Evolutionary conservation across 768 basidiomycete genomes (phyloP).

Genomic region (Mycena crocata): DNA sequence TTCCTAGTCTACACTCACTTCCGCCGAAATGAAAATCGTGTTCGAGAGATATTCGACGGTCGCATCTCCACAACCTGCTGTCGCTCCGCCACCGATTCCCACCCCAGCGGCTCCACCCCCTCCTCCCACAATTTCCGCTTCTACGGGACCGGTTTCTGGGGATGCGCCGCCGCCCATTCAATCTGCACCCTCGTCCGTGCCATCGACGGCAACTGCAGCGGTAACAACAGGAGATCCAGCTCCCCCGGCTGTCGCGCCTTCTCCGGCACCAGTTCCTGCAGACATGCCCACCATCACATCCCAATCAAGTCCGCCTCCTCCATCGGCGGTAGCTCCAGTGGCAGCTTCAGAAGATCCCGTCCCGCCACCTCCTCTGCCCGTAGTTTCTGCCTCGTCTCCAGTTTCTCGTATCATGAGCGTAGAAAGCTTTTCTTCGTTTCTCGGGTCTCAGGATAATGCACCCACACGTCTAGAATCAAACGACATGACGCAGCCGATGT

Average conservation of each 20-base stretch:
- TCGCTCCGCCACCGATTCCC: not conserved
- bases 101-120: constrained; percentile 1
- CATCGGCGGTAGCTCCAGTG: too few species aligned
- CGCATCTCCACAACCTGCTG: not conserved
- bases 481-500: constrained; percentile 78
- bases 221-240: not conserved
- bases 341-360: not conserved
- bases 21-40: constrained; percentile 32
- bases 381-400: constrained; percentile 1
- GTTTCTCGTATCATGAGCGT: constrained; percentile 49
- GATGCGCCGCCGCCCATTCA: not conserved
- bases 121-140: not conserved
- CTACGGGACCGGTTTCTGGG: not conserved
- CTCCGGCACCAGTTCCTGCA: not conserved
- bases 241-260: not conserved
- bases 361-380: not conserved
- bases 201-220: not conserved
- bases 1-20: constrained; percentile 38
- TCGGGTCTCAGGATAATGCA: constrained; percentile 71
- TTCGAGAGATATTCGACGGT: constrained; percentile 38
- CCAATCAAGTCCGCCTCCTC: too few species aligned
- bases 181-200: not conserved
- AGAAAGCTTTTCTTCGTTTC: constrained; percentile 70
- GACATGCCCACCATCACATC: not conserved
- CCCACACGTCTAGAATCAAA: constrained; percentile 45